These are phyloP conservation scores for Linderina pennispora DNA, from an alignment of 192 early-diverging fungal genomes.

Conservation along the genomic window DNA sequence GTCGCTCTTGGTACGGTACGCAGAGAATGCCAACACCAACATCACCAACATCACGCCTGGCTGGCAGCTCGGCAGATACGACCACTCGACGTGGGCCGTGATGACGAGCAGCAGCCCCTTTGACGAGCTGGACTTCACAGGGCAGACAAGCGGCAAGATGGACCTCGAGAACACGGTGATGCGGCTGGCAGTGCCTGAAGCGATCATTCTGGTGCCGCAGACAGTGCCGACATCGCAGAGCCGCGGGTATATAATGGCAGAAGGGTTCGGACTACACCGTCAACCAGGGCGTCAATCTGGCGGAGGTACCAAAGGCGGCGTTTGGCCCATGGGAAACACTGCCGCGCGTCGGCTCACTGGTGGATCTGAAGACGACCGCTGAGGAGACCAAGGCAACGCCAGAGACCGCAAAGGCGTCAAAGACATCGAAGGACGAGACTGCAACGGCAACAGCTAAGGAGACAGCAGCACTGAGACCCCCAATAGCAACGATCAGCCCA, in stretches of 20 bases:
- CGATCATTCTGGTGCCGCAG: constrained; percentile 14
- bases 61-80: constrained; percentile 33
- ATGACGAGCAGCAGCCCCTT: constrained; percentile 18
- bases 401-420: no score
- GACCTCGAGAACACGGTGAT: constrained; percentile 16
- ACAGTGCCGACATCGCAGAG: constrained; percentile 3
- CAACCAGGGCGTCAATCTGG: constrained; percentile 20
- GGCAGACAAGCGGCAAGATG: constrained; percentile 33
- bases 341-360: neutral
- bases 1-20: constrained; percentile 35
- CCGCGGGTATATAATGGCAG: constrained; percentile 9
- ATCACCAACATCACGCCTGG: constrained; percentile 21
- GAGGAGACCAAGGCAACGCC: no score
- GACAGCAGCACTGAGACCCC: no score
- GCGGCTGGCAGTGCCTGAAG: constrained; percentile 18
- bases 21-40: constrained; percentile 19
- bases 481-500: no score
- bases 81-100: constrained; percentile 35
- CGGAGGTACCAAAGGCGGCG: constrained; percentile 26
- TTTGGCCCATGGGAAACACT: constrained; percentile 23
- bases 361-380: no score
- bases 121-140: constrained; percentile 21
- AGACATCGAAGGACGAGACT: no score
- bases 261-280: constrained; percentile 20
- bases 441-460: no score